Evolutionary conservation across 495 filamentous ascomycete species (phyloP).

Genomic region (Penicillium turbatum): DNA sequence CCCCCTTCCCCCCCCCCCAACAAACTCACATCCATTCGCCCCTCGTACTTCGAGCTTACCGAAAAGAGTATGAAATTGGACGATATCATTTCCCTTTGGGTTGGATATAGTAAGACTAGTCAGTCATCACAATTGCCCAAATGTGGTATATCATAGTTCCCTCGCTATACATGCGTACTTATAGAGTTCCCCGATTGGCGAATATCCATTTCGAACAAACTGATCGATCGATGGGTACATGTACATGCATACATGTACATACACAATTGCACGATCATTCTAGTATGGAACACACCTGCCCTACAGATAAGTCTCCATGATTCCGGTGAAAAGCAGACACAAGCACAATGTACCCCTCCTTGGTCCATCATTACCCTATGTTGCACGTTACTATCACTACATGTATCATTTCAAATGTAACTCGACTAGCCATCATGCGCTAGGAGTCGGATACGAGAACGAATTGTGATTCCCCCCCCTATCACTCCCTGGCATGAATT

Average conservation of each 20-base stretch:
- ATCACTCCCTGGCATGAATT: not conserved
- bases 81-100: too few relatives aligned
- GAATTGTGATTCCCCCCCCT: not conserved
- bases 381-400: too few relatives aligned
- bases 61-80: not conserved
- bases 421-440: slow-evolving; percentile 5
- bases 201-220: too few relatives aligned
- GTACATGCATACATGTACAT: too few relatives aligned
- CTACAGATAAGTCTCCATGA: not conserved
- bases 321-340: not conserved
- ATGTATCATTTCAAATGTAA: not conserved
- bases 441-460: slow-evolving; percentile 4
- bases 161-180: too few relatives aligned
- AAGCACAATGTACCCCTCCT: not conserved
- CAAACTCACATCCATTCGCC: not conserved
- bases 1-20: not conserved
- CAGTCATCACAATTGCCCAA: not conserved
- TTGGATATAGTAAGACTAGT: too few relatives aligned
- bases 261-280: not conserved
- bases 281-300: not conserved
- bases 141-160: too few relatives aligned
- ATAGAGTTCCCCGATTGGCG: too few relatives aligned
- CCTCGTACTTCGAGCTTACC: not conserved
- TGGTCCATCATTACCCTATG: not conserved
- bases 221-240: too few relatives aligned